Base-by-base conservation (phyloP, 768 basidiomycete genomes). In the button mushroom (Agaricus bisporus) region DNA sequence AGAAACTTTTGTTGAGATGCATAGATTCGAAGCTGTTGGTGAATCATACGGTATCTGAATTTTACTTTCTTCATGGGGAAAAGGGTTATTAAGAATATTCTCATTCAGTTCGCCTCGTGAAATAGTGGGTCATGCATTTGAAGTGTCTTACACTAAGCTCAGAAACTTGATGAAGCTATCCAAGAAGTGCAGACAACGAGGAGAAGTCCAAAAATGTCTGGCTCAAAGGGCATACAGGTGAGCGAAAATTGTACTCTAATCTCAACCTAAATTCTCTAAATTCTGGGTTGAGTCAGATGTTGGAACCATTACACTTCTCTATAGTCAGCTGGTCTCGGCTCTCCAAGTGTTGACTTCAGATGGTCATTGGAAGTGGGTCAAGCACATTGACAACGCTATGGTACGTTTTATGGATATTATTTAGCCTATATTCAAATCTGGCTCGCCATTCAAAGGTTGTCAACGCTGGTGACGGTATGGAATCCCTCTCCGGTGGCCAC, bases 151-250 rank as follows among this genome's bases (percentile, higher is more conserved):
- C 2, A 44, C 25, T 10, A 4, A 22, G 11, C 18, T 25, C 22
- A 22, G 22, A 44, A 12, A 8, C 25, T 18, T 44, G 26, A 9
- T 8, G 14, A 18, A 82, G 80, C 60, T 78, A 79, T 57, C 80
- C 79, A 4, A 73, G 79, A 25, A 67, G 71, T 1, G 61, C 68
- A 35, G 78, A 77, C 17, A 80, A 82, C 9, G 81, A 82, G 54
- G 50, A 44, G 12, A 74, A 74, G 58, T 75, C 78, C 0, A 76
- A 77, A 32, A 76, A 79, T 44, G 78, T 83, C n/a, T 83, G 78
- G 79, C 64, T 82, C 10, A 81, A 83, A 55, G 82, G 82, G 3
- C 82, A 83, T 56, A 79, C 76, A 0, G 80, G 81, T 79, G 44
- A 5, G 63, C 25, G 4, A 22, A 22, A 2, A 22, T 18, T 22